Percentiles rank a stretch among this genome's conserved stretches.
Conservation (phyloP, 192 early-diverging fungal species). For the Entomortierella chlamydospora region DNA sequence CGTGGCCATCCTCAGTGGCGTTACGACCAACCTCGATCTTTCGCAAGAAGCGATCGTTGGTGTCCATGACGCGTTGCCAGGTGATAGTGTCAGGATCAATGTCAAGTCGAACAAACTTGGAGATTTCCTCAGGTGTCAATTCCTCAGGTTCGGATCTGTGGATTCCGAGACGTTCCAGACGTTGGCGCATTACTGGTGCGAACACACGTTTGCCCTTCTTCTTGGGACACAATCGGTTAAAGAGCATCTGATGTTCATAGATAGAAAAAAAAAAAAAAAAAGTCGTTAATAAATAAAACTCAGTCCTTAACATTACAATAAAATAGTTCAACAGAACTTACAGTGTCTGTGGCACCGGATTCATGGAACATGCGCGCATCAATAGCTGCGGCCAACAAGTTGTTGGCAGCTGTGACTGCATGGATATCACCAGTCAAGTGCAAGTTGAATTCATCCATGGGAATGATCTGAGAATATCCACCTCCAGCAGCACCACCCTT, state of each 20-base stretch:
- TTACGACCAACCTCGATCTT: slow-evolving; percentile 91
- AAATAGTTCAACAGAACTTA: background rate
- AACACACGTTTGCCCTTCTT: slow-evolving; percentile 90
- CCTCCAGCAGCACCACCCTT: slow-evolving; percentile 99
- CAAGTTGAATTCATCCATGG: slow-evolving; percentile 99
- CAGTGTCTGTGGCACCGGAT: slow-evolving; percentile 76
- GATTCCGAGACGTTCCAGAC: slow-evolving; percentile 87
- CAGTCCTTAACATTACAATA: background rate
- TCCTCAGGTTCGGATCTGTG: slow-evolving; percentile 80
- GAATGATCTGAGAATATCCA: slow-evolving; percentile 99
- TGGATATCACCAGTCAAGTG: slow-evolving; percentile 99
- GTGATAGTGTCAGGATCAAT: slow-evolving; percentile 95
- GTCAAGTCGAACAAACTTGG: slow-evolving; percentile 88
- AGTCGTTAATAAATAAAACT: background rate
- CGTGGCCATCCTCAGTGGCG: slow-evolving; percentile 86
- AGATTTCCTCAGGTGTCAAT: slow-evolving; percentile 83
- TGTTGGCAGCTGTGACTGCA: slow-evolving; percentile 97
- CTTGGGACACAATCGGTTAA: slow-evolving; percentile 87
- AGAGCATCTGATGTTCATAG: slow-evolving; percentile 71
- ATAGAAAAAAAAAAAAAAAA: slow-evolving; percentile 4
- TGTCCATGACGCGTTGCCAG: slow-evolving; percentile 97
- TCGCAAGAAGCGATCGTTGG: slow-evolving; percentile 96
- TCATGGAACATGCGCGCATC: slow-evolving; percentile 99
- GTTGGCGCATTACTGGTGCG: slow-evolving; percentile 86
- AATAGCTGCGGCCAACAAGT: slow-evolving; percentile 95